Base-by-base conservation (phyloP, 768 basidiomycete species). In the Suillus bovinus region DNA sequence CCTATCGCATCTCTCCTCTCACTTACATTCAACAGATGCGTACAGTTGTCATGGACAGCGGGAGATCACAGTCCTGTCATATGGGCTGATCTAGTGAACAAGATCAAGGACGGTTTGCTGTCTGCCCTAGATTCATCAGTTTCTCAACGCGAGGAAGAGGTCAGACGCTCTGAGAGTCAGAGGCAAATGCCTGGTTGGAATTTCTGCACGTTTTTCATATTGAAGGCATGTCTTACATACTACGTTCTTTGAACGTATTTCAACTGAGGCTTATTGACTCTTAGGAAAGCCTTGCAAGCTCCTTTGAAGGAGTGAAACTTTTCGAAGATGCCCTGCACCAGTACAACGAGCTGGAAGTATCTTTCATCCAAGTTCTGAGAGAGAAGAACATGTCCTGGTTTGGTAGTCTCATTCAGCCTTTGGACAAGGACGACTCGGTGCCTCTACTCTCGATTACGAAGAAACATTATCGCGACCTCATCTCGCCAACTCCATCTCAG, bases 141-240 rank as follows among this genome's bases (percentile, higher is more conserved):
- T 44, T 76, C 82, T 11, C 86, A 87, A 62, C 83, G 94, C 17
- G 93, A 96, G 70, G 97, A 99, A 50, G 95, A 97, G 64, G 90
- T 98, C 4, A 89, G 83, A 68, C 85, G 93, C 41, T 93, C 92
- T 0, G 96, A 99, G 70, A 83, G 86, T 54, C 93, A 98, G 74
- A 83, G 93, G 60, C 84, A 90, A 68, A 91, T 95, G 86, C 94
- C 94, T 1, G 96, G 97, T 10, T 99, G 97, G 97, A 97, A 97
- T 71, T 99, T 97, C 72, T 96, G 95, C 73, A 95, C 91, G 0
- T 99, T 96, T 79, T 98, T 98, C 75, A 86, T 95, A 57, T 80
- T 96, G 41, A 99, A 99, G 87, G 96, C 94, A 60, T 61, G 80
- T 39, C 38, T 58, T n/a, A 27, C 57, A 62, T 59, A 59, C 61